Evolutionary conservation across 768 basidiomycete genomes (phyloP), one percentile per base, ranked within the genome.

Genomic region (Rhodotorula graminis): DNA sequence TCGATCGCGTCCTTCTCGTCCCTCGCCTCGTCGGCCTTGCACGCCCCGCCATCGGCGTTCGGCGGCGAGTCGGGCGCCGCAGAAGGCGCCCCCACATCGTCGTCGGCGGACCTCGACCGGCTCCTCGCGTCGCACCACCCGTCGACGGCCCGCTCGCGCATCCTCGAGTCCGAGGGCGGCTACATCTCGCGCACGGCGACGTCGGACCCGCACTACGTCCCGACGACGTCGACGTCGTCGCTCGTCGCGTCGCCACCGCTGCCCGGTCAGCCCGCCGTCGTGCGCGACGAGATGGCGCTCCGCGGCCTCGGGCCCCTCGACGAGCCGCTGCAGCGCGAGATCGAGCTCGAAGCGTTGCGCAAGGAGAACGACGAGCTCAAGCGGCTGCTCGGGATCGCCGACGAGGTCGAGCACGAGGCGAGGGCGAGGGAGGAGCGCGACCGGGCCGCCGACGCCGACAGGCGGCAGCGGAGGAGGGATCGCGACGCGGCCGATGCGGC

Each of bases 241-340:
- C 69, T 76, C 60, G 69, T 73, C 25, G 40, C 67, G 25, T 33
- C 29, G 11, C 73, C 69, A 15, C 69, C 69, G 18, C 64, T 46
- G 25, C 37, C 69, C 3, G 56, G 47, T 0, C 44, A 61, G 55
- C 40, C 61, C n/a, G 31, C 31, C 10, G 9, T 12, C 33, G n/a
- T 18, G 47, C 6, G 21, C 27, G 66, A 72, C 33, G 47, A 59
- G 58, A 6, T 61, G 37, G 50, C 40, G 5, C 0, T 8, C n/a
- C 33, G 47, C 9, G 80, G 82, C 23, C 76, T 77, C n/a, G 78
- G 80, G 47, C 74, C 75, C 53, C 83, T 84, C 55, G 93, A 98
- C 81, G 97, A 95, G 91, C 88, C 90, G 4, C 74, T 89, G 70
- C 91, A 92, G 80, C 86, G 96, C 72, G 95, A 98, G 80, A 82